Evolutionary conservation across 2,329 filamentous ascomycete genomes (phyloP).

Genomic region (Scortechinia acanthostroma): DNA sequence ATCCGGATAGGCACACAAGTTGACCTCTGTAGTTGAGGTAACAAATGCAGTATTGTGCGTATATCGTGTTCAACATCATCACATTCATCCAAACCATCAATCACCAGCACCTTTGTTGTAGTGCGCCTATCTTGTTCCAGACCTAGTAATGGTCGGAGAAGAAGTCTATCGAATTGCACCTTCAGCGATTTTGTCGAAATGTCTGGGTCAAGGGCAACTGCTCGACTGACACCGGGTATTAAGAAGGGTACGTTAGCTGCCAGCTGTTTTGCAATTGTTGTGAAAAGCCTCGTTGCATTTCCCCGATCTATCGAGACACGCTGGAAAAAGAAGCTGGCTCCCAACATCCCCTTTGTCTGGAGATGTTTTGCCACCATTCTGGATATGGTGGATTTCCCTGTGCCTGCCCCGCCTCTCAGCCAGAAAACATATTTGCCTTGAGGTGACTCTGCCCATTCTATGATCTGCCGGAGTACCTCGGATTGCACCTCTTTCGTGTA

Average conservation of each 20-base stretch:
- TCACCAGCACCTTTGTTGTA: neutral
- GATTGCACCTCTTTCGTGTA: too few species aligned
- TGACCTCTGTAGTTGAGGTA: too few species aligned
- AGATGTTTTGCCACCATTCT: constrained; percentile 4
- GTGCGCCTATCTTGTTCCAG: too few species aligned
- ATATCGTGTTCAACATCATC: too few species aligned
- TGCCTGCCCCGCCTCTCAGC: constrained; percentile 5
- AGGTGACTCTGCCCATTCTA: too few species aligned
- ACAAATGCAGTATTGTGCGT: too few species aligned
- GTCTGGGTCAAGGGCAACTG: neutral
- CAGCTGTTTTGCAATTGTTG: constrained; percentile 5
- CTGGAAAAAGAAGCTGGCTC: constrained; percentile 7
- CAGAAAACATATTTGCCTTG: too few species aligned
- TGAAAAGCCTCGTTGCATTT: too few species aligned
- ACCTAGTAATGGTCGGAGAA: neutral
- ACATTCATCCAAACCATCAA: neutral
- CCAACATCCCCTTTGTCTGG: neutral
- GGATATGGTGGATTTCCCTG: constrained; percentile 6
- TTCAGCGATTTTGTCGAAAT: neutral
- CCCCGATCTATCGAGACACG: too few species aligned
- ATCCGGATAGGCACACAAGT: too few species aligned
- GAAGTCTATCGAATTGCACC: neutral
- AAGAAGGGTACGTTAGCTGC: constrained; percentile 2
- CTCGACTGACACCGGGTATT: too few species aligned
- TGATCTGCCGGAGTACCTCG: too few species aligned